These are phyloP conservation scores for Kluyveromyces sp. DNA, from an alignment of 1,139 yeast genomes.

Conservation along the genomic window DNA sequence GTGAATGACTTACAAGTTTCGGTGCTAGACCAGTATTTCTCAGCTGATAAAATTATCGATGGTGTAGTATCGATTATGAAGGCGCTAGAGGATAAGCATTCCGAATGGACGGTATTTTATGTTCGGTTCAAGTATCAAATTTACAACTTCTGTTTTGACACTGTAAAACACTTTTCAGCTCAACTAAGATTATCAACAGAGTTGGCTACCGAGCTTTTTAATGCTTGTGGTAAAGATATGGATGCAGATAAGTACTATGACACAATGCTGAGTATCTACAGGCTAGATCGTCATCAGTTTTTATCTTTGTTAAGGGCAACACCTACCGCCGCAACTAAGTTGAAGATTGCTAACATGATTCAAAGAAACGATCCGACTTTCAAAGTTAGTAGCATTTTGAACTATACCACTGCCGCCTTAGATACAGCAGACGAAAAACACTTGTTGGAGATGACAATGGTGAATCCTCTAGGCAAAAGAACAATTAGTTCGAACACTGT, in stretches of 20 bases:
- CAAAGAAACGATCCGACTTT: slow-evolving; percentile 20
- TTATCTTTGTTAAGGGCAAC: slow-evolving; percentile 13
- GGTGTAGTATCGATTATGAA: slow-evolving; percentile 9
- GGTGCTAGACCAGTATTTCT: slow-evolving; percentile 15
- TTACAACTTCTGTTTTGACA: slow-evolving; percentile 22
- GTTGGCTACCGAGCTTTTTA: slow-evolving; percentile 9
- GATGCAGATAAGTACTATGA: slow-evolving; percentile 22
- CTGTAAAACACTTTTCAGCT: slow-evolving; percentile 12
- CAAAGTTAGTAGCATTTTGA: slow-evolving; percentile 12
- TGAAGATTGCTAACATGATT: slow-evolving; percentile 26
- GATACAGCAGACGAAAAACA: slow-evolving; percentile 21
- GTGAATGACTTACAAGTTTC: slow-evolving; percentile 24
- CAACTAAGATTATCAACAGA: neutral
- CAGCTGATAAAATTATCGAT: slow-evolving; percentile 10
- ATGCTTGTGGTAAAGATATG: slow-evolving; percentile 27
- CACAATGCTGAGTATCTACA: slow-evolving; percentile 16
- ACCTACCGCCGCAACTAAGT: slow-evolving; percentile 21
- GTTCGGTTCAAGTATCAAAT: slow-evolving; percentile 26
- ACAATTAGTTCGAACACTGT: slow-evolving; percentile 4
- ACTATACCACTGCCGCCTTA: slow-evolving; percentile 4
- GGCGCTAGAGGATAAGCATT: slow-evolving; percentile 12
- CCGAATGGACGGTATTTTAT: slow-evolving; percentile 21
- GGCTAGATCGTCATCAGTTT: slow-evolving; percentile 13
- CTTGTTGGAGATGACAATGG: slow-evolving; percentile 36
- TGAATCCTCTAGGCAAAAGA: slow-evolving; percentile 29